Conservation (phyloP, 345 rosid genomes). For the Citrus trifoliata region DNA sequence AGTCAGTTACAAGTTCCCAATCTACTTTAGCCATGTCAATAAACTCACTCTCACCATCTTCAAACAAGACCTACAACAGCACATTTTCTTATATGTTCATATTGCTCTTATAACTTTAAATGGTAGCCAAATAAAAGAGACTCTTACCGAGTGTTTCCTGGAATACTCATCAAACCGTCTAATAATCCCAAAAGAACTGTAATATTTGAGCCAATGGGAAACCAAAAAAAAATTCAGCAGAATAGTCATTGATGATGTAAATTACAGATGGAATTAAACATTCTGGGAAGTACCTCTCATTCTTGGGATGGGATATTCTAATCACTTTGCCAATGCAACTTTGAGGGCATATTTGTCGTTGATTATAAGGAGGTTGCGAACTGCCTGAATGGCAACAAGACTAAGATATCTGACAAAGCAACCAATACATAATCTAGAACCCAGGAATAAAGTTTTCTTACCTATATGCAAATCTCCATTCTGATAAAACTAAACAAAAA, state of each 20-base stretch:
- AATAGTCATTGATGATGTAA: neutral
- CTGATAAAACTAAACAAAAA: constrained; percentile 45
- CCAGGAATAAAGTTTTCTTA: constrained; percentile 23
- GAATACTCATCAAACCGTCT: constrained; percentile 56
- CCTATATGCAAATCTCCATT: constrained; percentile 50
- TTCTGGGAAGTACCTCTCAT: constrained; percentile 40
- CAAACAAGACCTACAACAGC: constrained; percentile 66
- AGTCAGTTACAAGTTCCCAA: constrained; percentile 54
- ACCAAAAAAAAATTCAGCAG: neutral
- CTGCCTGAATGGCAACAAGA: constrained; percentile 40
- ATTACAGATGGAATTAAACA: neutral
- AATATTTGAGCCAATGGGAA: constrained; percentile 7
- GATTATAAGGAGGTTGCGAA: constrained; percentile 30
- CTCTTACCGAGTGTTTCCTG: constrained; percentile 62
- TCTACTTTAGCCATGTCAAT: constrained; percentile 66
- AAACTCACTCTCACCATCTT: constrained; percentile 59
- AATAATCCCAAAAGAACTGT: constrained; percentile 69
- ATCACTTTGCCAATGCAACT: constrained; percentile 78
- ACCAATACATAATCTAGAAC: neutral
- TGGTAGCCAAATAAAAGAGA: neutral
- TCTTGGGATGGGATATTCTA: constrained; percentile 40
- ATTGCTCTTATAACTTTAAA: neutral
- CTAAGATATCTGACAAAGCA: constrained; percentile 6
- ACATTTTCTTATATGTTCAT: constrained; percentile 3
- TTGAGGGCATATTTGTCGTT: constrained; percentile 16